Evolutionary conservation across 345 rosid species (phyloP), one percentile per base, ranked within the genome.

Genomic region (Populus davidiana): DNA sequence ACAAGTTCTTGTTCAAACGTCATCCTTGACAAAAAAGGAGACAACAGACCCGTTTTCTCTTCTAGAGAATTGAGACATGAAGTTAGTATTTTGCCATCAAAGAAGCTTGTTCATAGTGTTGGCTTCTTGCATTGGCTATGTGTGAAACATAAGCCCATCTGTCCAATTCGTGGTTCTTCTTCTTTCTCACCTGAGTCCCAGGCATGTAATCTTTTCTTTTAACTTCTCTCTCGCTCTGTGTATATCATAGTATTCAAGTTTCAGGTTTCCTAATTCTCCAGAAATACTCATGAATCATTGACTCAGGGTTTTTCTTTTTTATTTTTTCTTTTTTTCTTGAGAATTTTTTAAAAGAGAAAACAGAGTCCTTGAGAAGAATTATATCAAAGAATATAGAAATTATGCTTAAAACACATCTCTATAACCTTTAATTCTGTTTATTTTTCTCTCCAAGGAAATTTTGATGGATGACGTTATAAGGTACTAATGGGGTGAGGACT

Each of bases 111-210:
- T 71, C 75, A 70, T 59, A 4, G 25, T 66, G 76, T 77, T 73
- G 77, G 84, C 50, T 67, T 70, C 65, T 61, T 84, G 75, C 81
- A 83, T 16, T 68, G 85, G 70, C 62, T 75, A 61, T 82, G 83
- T 71, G 67, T 33, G 63, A 81, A 70, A 67, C 78, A 75, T 67
- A 84, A 62, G 75, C 38, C 73, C 72, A 27, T 78, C 20, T 75
- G 61, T 41, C 85, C 79, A 0, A 25, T 80, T 81, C 64, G 44
- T 81, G 81, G 79, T 35, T 67, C 85, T 52, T 63, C 88, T 1
- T 78, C 87, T 21, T 44, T 74, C 41, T 69, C 84, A 20, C 72
- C 83, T 5, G 72, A 75, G 44, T 70, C 88, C 6, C 89, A 85
- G 93, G 97, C 83, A 63, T 62, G 83, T 64, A 25, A 21, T 61